Evolutionary conservation across 2,329 filamentous ascomycete species (phyloP).

Genomic region (Fusarium coicis): DNA sequence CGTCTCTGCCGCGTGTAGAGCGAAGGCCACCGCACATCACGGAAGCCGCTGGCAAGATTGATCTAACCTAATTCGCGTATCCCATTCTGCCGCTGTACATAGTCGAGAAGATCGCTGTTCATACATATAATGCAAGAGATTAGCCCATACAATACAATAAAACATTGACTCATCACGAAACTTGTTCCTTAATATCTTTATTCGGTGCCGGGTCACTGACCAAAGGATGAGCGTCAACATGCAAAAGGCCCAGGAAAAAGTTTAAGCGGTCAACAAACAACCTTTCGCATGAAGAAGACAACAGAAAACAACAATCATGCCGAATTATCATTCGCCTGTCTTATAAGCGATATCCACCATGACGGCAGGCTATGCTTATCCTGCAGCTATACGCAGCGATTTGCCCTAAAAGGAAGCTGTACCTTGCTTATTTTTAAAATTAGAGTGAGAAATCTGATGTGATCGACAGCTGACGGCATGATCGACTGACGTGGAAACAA

Average conservation of each 20-base stretch:
- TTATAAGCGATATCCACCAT: not conserved
- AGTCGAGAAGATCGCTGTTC: not conserved
- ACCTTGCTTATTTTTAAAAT: not conserved
- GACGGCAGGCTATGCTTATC: not conserved
- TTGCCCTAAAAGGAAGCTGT: not conserved
- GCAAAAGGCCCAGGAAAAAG: accelerated
- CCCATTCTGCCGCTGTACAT: not conserved
- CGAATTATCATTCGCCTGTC: not conserved
- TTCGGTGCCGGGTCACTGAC: accelerated
- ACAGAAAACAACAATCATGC: not conserved
- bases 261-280: not conserved
- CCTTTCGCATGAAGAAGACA: not conserved
- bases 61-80: not conserved
- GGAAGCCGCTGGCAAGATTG: not conserved
- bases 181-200: too few relatives aligned
- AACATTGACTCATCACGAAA: not conserved
- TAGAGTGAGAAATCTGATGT: not conserved
- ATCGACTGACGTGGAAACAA: not conserved
- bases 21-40: too few relatives aligned
- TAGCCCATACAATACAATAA: not conserved
- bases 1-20: constrained; percentile 26
- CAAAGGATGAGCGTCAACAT: too few relatives aligned
- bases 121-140: not conserved
- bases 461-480: constrained; percentile 1
- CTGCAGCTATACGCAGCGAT: not conserved